Percentiles rank a stretch among this genome's conserved stretches.
phyloP scores from a whole-genome alignment of 441 rosid species.

The Mallotus japonicus region DNA sequence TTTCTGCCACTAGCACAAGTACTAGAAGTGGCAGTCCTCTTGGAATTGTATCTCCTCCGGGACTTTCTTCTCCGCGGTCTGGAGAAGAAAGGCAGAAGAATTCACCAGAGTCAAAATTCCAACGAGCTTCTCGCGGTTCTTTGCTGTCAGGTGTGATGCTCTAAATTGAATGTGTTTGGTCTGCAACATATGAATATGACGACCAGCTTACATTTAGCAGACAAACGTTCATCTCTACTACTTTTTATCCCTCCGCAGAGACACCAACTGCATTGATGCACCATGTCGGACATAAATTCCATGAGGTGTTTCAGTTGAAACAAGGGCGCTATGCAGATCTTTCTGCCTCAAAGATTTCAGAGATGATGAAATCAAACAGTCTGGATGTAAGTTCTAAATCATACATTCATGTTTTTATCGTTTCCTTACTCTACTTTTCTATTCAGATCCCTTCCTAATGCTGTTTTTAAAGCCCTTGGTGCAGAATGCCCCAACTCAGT shows the following conservation, averaged over 20 bases:
- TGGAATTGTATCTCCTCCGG: constrained; percentile 33
- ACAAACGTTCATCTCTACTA: background rate
- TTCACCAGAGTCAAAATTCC: constrained; percentile 43
- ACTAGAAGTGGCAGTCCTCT: constrained; percentile 29
- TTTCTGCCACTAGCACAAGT: constrained; percentile 10
- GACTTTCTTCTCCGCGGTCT: constrained; percentile 36
- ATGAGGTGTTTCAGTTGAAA: constrained; percentile 62
- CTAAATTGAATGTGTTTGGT: background rate
- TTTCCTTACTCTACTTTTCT: background rate
- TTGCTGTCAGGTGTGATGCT: constrained; percentile 37
- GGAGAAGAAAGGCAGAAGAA: constrained; percentile 44
- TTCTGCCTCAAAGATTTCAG: constrained; percentile 63
- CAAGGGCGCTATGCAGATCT: constrained; percentile 68
- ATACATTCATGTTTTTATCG: no score
- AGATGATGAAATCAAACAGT: constrained; percentile 66
- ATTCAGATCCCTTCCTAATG: constrained; percentile 6
- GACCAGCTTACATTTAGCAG: background rate
- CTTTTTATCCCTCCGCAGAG: constrained; percentile 33
- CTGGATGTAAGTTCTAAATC: constrained; percentile 52
- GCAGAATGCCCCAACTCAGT: constrained; percentile 93
- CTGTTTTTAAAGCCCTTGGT: constrained; percentile 22
- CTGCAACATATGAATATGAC: background rate
- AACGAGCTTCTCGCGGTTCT: constrained; percentile 34
- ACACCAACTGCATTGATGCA: constrained; percentile 45
- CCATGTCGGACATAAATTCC: constrained; percentile 63